Base-by-base conservation (phyloP, 2,329 filamentous ascomycete species). In the Beauveria rudraprayagi region DNA sequence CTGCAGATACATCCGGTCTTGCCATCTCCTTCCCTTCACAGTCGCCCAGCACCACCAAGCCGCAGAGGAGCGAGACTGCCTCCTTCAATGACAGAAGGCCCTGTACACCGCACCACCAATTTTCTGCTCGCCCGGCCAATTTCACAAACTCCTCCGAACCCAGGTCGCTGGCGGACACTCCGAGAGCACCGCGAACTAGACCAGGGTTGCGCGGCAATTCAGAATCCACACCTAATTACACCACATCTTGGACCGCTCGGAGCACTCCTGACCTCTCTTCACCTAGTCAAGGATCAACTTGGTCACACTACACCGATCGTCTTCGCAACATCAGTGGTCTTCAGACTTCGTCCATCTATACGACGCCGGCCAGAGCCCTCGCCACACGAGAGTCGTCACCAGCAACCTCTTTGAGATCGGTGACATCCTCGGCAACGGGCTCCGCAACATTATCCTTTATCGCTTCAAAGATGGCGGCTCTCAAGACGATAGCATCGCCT, bases 391-490 rank as follows among this genome's bases (percentile, higher is more conserved):
- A 44, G 34, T 61, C 58, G 43, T 61, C 58, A 61, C 62, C 46
- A 52, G 46, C 46, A 34, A 63, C 24, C 65, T 72, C 73, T 11
- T 67, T 73, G 6, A 73, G 72, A 57, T 41, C 69, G 30, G 63
- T 50, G 57, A 60, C 62, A 59, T 65, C 55, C 19, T 57, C 46
- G 17, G 55, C 61, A 19, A 53, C 61, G 3, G 37, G 52, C 14
- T 55, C 50, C 51, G 78, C 76, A 47, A 78, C 75, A 37, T 76
- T 82, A 63, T 74, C 76, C 44, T 78, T 81, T 65, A 70, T 83
- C 51, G 70, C 76, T 2, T 76, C 78, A 3, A 74, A 77, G 55
- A 73, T 81, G 69, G 75, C 79, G 5, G 73, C 77, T 11, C 69
- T 80, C 50, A 77, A 69, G 61, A 67, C 67, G 24, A 59, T 59